Conservation (phyloP, 116 monocot genomes). For the Iris pallida region DNA sequence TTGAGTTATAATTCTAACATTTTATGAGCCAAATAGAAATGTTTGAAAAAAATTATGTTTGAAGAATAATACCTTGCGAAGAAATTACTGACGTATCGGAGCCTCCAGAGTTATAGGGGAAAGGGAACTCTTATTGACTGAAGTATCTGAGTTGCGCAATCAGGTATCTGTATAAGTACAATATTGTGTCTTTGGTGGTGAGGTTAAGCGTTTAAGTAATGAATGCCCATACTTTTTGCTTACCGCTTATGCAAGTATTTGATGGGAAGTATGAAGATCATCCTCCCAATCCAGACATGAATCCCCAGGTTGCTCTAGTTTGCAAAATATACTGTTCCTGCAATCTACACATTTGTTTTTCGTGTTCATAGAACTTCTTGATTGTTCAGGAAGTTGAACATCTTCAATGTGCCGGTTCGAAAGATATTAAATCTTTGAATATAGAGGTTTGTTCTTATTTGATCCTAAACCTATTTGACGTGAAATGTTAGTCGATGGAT, state of each 20-base stretch:
- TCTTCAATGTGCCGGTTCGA: constrained; percentile 11
- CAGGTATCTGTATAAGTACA: constrained; percentile 36
- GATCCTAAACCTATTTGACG: too few relatives aligned
- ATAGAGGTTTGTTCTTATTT: too few relatives aligned
- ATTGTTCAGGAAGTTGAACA: constrained; percentile 17
- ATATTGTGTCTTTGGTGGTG: neutral
- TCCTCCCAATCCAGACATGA: constrained; percentile 6
- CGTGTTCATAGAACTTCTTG: constrained; percentile 5
- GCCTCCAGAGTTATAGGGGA: too few relatives aligned
- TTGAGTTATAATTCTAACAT: too few relatives aligned
- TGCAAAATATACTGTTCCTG: too few relatives aligned
- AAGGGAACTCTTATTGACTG: constrained; percentile 57
- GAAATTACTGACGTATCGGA: too few relatives aligned
- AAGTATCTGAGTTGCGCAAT: constrained; percentile 74
- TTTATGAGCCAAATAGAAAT: too few relatives aligned
- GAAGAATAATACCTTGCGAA: too few relatives aligned
- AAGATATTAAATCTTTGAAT: constrained; percentile 21
- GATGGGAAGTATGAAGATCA: constrained; percentile 42
- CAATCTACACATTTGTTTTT: neutral
- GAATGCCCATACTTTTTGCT: constrained; percentile 2
- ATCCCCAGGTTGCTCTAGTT: constrained; percentile 31
- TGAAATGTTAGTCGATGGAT: too few relatives aligned
- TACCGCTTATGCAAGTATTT: constrained; percentile 45
- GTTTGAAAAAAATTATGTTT: too few relatives aligned
- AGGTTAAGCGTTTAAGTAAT: neutral